These are phyloP conservation scores for Hirschfeldia incana DNA, from an alignment of 345 rosid genomes.

Conservation along the genomic window DNA sequence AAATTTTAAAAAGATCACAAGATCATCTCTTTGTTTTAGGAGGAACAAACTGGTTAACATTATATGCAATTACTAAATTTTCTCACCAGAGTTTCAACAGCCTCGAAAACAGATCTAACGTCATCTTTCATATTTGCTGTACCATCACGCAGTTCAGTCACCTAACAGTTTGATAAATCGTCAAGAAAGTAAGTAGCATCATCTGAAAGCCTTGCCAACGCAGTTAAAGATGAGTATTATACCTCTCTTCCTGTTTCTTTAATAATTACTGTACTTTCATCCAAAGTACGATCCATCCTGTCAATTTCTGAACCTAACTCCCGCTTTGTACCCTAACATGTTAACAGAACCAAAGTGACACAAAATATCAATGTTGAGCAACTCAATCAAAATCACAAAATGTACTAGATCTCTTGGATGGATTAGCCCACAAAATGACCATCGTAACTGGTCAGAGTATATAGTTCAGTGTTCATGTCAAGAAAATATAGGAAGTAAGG, in stretches of 20 bases:
- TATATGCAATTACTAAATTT: slow-evolving; percentile 2
- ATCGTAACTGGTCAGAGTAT: not conserved
- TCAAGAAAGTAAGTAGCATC: slow-evolving; percentile 20
- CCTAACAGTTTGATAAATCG: slow-evolving; percentile 41
- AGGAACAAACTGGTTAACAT: not conserved
- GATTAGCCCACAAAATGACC: not conserved
- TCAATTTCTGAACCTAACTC: slow-evolving; percentile 63
- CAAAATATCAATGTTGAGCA: not conserved
- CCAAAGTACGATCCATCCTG: slow-evolving; percentile 51
- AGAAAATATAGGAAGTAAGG: slow-evolving; percentile 5
- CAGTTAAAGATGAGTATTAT: slow-evolving; percentile 20
- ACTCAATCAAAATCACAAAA: not conserved
- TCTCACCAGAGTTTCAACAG: slow-evolving; percentile 75
- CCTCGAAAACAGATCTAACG: slow-evolving; percentile 59
- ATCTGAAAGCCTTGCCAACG: slow-evolving; percentile 10
- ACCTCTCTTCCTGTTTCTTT: slow-evolving; percentile 69
- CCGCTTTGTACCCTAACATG: slow-evolving; percentile 61
- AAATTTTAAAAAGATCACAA: slow-evolving; percentile 6
- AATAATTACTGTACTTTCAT: slow-evolving; percentile 55
- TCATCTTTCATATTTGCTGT: slow-evolving; percentile 43
- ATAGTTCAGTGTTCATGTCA: slow-evolving; percentile 6
- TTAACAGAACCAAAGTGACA: not conserved
- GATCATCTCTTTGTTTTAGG: slow-evolving; percentile 1
- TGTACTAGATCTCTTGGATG: not conserved
- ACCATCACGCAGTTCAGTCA: slow-evolving; percentile 51